Base-by-base conservation (phyloP, 352 stramenopile genomes). In the Phytophthora multivora region DNA sequence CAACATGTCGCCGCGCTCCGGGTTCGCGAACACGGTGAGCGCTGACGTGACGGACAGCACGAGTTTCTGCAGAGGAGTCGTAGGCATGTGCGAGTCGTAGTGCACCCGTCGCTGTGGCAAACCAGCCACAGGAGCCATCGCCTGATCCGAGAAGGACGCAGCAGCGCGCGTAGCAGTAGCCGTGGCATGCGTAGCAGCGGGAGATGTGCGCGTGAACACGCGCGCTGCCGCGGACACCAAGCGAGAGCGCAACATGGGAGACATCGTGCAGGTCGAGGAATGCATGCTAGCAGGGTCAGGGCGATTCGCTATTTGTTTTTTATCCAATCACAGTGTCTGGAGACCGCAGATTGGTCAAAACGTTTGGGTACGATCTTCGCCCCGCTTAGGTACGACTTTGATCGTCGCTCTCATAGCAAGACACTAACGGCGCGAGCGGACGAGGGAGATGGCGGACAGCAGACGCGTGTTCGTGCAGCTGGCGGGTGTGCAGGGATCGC, bases 1-100 rank as follows among this genome's bases (percentile, higher is more conserved):
- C 12, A 99, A 83, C 77, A 98, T 97, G 75, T 99, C 97, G 19
- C 82, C 95, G 26, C 97, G 89, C 47, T 97, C 93, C 2, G 97
- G 97, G 68, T 99, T 87, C 4, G 59, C 30, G 30, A 99, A 84
- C 9, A 98, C 96, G 0, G 86, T 88, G 31, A 97, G 66, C 9
- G 95, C 95, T 33, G 93, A 94, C 18, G 89, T 83, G 19, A 95
- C 64, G 1, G 96, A 89, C 23, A 98, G 73, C 6, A 89, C 56
- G 7, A 98, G 43, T 68, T 97, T 94, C 73, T 98, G 91, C 36
- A 88, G 61, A 5, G 86, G 81, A 19, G 82, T 83, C 51, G 87
- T 96, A 15, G 89, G 86, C 46, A 81, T 68, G 60, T 97, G 88
- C 43, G 66, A 73, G 26, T 73, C 71, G 62, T 97, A 95, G 15